A percentile compares a stretch with the other conserved stretches of the same genome.
Evolutionary conservation across 352 stramenopile genomes (phyloP).

Genomic region (Aphanomyces stellatus): DNA sequence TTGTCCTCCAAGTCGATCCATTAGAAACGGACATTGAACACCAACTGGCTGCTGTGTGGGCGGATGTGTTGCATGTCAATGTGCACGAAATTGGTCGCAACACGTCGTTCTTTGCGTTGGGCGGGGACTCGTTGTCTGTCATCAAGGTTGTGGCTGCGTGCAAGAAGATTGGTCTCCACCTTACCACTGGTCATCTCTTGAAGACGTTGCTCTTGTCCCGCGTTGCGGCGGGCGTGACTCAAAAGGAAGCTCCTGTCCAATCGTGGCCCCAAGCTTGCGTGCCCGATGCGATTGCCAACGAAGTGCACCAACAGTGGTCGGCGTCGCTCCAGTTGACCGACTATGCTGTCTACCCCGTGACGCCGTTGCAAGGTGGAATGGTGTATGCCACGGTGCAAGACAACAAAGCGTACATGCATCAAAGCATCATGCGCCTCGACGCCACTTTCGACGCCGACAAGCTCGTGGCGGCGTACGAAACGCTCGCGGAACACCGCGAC

Average conservation of each 20-base stretch:
- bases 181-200: background rate
- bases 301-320: no score
- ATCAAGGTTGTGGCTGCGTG: background rate
- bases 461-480: background rate
- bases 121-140: background rate
- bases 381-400: background rate
- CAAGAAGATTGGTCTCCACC: background rate
- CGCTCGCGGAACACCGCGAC: background rate
- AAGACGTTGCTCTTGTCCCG: background rate
- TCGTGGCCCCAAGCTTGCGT: background rate
- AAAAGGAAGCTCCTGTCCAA: no score
- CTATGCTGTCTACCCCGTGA: background rate
- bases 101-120: background rate
- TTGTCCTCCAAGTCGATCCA: conserved; percentile 30
- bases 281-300: background rate
- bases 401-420: background rate
- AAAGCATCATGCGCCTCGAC: background rate
- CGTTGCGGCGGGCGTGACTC: background rate
- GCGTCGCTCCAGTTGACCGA: background rate
- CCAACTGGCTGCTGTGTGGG: background rate
- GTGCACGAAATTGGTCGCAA: background rate
- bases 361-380: background rate
- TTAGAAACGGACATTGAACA: conserved; percentile 51
- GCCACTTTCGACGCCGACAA: background rate
- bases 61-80: background rate